Evolutionary conservation across 768 basidiomycete species (phyloP), one percentile per base, ranked within the genome.

Genomic region (Psilocybe azurescens): DNA sequence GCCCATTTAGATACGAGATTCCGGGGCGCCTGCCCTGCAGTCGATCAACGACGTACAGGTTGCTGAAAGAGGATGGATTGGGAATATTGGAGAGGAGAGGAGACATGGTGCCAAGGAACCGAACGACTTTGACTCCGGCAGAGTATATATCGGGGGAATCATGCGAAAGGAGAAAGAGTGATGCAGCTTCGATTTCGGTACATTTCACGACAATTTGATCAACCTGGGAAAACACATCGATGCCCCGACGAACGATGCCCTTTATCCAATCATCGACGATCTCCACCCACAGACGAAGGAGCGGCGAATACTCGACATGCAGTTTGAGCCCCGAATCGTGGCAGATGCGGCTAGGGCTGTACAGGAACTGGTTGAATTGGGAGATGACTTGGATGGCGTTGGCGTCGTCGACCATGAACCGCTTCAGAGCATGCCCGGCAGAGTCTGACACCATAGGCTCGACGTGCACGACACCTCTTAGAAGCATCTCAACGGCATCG

Each of bases 401-500:
- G 0, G 74, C 56, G 0, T 82, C 76, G 57, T 93, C 86, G 5
- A 81, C 77, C 80, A 90, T 89, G 65, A 95, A 86, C 24, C 95
- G 84, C 60, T 85, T 87, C 65, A 97, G 71, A 11, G 93, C 88
- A 3, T 79, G 77, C 30, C 78, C 80, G 0, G 95, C 89, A 14
- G 84, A 85, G n/a, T 89, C 87, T 39, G 83, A 84, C 1, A 97
- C 79, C 2, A 76, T 67, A 1, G 93, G 91, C 64, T 97, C 94
- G 32, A 95, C 87, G 65, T 97, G 95, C 28, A 93, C 81, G n/a
- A 93, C 84, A 1, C 91, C 92, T 36, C 87, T 85, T 50, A 95
- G 79, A 28, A 96, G 83, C 81, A 94, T 87, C 65, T 94, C 90
- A 54, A 94, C 80, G 0, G 88, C 85, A 47, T 90, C 89, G 10